Conservation (phyloP, 805 yeast species). For the Wickerhamiella brachini region DNA sequence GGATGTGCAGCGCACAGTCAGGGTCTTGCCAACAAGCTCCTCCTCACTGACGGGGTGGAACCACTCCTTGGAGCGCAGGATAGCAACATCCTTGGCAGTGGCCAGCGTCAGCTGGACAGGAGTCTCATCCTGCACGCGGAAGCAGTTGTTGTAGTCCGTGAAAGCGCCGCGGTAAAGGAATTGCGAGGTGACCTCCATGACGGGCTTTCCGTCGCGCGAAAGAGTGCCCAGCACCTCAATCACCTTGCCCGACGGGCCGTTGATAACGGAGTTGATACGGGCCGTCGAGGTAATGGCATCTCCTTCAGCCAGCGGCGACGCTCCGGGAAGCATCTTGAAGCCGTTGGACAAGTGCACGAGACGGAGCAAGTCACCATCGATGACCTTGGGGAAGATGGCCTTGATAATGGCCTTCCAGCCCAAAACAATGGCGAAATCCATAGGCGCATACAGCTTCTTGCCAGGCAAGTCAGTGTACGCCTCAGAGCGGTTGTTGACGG, state of each 20-base stretch:
- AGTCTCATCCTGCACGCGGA: conserved; percentile 74
- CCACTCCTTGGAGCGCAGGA: conserved; percentile 94
- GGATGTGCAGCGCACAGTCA: conserved; percentile 83
- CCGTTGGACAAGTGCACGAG: conserved; percentile 92
- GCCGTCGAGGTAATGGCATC: conserved; percentile 77
- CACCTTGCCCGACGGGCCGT: conserved; percentile 85
- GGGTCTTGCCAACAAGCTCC: conserved; percentile 62
- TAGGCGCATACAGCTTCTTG: conserved; percentile 71
- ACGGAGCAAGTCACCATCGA: conserved; percentile 90
- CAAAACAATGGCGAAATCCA: conserved; percentile 97
- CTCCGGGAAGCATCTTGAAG: conserved; percentile 85
- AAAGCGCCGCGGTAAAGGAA: conserved; percentile 94
- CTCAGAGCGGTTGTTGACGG: conserved; percentile 94
- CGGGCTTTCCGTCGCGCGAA: conserved; percentile 59
- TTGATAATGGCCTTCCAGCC: conserved; percentile 98
- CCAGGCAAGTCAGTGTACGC: conserved; percentile 82
- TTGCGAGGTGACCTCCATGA: conserved; percentile 87
- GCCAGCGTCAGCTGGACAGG: conserved; percentile 68
- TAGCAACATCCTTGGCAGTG: conserved; percentile 80
- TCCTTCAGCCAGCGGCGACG: conserved; percentile 75
- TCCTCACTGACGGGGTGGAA: conserved; percentile 61
- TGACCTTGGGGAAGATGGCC: conserved; percentile 92
- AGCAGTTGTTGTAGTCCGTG: conserved; percentile 78
- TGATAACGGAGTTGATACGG: conserved; percentile 73
- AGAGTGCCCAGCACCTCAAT: conserved; percentile 91